Evolutionary conservation across 768 basidiomycete genomes (phyloP), one percentile per base, ranked within the genome.

Genomic region (Trametes maxima): DNA sequence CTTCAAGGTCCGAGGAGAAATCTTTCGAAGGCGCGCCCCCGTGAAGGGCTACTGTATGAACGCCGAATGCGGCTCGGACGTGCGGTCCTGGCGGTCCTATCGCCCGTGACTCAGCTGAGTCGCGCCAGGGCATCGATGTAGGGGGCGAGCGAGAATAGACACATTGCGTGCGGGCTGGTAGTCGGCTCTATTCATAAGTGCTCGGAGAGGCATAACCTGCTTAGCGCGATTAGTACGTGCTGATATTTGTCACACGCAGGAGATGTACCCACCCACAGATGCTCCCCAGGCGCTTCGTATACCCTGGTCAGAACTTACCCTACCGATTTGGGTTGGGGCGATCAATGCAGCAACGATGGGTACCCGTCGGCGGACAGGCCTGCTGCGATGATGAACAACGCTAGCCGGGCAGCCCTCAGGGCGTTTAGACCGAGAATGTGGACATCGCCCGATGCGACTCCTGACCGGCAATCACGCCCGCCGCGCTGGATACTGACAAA

Each of bases 1-100:
- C 40, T 42, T 13, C 35, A 61, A 44, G 60, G 33, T 61, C 60
- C 60, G 60, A 61, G 60, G 60, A 61, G 53, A 54, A 54, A 42
- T n/a, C 21, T 39, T 17, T 36, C 44, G 59, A n/a, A 33, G 11
- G 53, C 49, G 46, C 52, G 25, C 39, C 36, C 25, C 35, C 39
- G 39, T 19, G 52, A 40, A 48, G 42, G 59, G 21, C 47, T 55
- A 39, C 42, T 49, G 60, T 44, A 54, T 61, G 60, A 43, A 50
- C 40, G 25, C 48, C 46, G 59, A 53, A n/a, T 33, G 19, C 22
- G 47, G 54, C 33, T 55, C 60, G 60, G 60, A 24, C n/a, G 33
- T 51, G 16, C 60, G 60, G 60, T 55, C 60, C 60, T 61, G 47
- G 25, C 33, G 1, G 37, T 42, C 54, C 48, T 56, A 61, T 61